Evolutionary conservation across 2,329 filamentous ascomycete species (phyloP).

Genomic region (Stagonosporopsis tanaceti): DNA sequence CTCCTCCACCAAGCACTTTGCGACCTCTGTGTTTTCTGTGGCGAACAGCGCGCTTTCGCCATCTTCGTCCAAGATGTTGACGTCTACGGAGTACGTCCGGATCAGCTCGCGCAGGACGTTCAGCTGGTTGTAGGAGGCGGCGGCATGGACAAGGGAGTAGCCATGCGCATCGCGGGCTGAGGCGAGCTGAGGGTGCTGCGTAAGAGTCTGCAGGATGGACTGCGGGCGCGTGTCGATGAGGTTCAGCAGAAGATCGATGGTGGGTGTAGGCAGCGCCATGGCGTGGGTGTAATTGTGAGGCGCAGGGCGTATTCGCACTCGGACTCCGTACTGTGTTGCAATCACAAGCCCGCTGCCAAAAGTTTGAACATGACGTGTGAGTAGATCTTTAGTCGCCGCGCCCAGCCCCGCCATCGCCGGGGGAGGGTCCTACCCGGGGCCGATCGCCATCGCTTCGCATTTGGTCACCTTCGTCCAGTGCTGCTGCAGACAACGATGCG

Average conservation of each 20-base stretch:
- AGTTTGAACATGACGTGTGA: constrained; percentile 26
- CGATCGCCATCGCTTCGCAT: constrained; percentile 4
- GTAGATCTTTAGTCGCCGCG: constrained; percentile 12
- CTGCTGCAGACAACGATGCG: background rate
- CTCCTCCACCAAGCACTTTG: constrained; percentile 82
- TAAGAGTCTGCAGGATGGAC: constrained; percentile 76
- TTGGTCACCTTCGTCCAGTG: background rate
- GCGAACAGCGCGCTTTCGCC: constrained; percentile 94
- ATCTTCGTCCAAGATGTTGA: constrained; percentile 88
- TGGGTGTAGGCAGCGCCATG: constrained; percentile 46
- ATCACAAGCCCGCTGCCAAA: constrained; percentile 2
- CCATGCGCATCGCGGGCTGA: constrained; percentile 85
- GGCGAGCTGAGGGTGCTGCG: constrained; percentile 77
- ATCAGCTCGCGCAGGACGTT: constrained; percentile 80
- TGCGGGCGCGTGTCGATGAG: constrained; percentile 81
- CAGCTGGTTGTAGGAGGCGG: constrained; percentile 88
- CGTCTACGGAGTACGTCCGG: constrained; percentile 76
- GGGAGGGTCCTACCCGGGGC: constrained; percentile 2
- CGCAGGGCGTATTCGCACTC: constrained; percentile 7
- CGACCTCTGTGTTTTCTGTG: constrained; percentile 81
- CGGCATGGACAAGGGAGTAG: constrained; percentile 93
- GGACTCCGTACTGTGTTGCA: constrained; percentile 3
- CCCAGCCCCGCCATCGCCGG: constrained; percentile 12
- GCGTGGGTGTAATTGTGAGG: background rate
- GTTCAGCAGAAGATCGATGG: constrained; percentile 59